Percentiles rank a stretch among this genome's conserved stretches.
phyloP scores from a whole-genome alignment of 768 basidiomycete genomes.

The Panus rudis region DNA sequence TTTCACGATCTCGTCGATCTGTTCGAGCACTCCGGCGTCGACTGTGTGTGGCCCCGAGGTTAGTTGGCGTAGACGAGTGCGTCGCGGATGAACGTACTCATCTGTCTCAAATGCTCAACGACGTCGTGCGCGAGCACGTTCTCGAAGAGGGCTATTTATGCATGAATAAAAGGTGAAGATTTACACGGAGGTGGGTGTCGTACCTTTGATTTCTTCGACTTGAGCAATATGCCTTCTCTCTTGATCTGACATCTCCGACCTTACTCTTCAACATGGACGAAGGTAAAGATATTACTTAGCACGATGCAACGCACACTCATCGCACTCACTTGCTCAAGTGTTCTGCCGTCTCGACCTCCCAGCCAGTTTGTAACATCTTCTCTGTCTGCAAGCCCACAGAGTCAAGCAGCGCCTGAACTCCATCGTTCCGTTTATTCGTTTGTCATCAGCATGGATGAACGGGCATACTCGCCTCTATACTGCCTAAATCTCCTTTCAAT shows the following conservation, averaged over 20 bases:
- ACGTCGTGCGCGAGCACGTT: conserved; percentile 38
- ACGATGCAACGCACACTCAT: background rate
- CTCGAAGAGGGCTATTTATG: conserved; percentile 36
- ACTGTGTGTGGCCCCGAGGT: conserved; percentile 27
- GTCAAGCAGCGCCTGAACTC: conserved; percentile 27
- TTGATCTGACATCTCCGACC: conserved; percentile 35
- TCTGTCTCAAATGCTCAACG: conserved; percentile 35
- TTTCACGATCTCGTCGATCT: conserved; percentile 44
- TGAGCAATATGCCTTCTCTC: conserved; percentile 38
- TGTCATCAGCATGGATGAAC: background rate
- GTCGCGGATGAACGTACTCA: conserved; percentile 30
- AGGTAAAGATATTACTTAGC: background rate
- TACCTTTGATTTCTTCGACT: conserved; percentile 44
- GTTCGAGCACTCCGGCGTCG: conserved; percentile 37
- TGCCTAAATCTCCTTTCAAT: conserved; percentile 26
- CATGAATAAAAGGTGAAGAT: background rate
- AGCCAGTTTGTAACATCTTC: conserved; percentile 34
- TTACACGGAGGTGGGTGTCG: conserved; percentile 6
- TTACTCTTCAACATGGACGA: conserved; percentile 28
- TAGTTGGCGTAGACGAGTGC: background rate
- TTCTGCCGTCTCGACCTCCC: conserved; percentile 30
- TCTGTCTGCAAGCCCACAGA: conserved; percentile 38
- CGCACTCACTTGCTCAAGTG: conserved; percentile 35
- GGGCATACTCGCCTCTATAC: conserved; percentile 23
- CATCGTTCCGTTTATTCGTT: background rate